These are phyloP conservation scores for Dioscorea cayenensis DNA, from an alignment of 116 monocot genomes.

Conservation along the genomic window DNA sequence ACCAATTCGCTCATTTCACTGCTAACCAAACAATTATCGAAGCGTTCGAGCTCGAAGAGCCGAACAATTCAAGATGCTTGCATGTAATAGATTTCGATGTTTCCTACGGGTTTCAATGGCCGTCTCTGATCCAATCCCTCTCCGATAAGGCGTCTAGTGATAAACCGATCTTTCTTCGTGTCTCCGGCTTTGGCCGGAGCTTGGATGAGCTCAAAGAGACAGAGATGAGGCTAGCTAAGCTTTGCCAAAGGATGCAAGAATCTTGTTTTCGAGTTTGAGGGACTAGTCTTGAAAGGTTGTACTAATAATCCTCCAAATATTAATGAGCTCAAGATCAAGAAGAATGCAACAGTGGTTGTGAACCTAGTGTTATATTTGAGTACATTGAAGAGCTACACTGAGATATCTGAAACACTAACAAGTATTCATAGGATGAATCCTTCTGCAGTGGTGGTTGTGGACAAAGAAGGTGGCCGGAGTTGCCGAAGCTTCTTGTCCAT, in stretches of 20 bases:
- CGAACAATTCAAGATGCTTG: constrained; percentile 20
- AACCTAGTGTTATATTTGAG: constrained; percentile 46
- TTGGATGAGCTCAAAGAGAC: constrained; percentile 32
- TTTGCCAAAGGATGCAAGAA: constrained; percentile 43
- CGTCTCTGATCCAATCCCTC: constrained; percentile 57
- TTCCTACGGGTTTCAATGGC: constrained; percentile 62
- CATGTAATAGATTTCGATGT: constrained; percentile 63
- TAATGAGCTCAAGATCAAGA: constrained; percentile 8
- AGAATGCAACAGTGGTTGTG: constrained; percentile 40
- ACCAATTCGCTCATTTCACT: constrained; percentile 65
- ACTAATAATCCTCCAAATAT: neutral
- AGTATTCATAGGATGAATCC: constrained; percentile 31
- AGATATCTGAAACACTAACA: constrained; percentile 18
- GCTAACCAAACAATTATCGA: constrained; percentile 62
- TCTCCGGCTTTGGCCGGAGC: constrained; percentile 38
- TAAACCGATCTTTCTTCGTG: constrained; percentile 26
- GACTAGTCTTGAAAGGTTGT: constrained; percentile 10
- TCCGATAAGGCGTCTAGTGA: constrained; percentile 28
- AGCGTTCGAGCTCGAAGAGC: constrained; percentile 35
- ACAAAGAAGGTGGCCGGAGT: constrained; percentile 33
- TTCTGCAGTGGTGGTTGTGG: constrained; percentile 37
- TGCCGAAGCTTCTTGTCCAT: constrained; percentile 25
- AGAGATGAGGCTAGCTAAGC: constrained; percentile 24
- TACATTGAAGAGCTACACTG: constrained; percentile 16
- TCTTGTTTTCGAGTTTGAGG: constrained; percentile 42